Base-by-base conservation (phyloP, 164 flowering plant species). In the Magnolia sinica region DNA sequence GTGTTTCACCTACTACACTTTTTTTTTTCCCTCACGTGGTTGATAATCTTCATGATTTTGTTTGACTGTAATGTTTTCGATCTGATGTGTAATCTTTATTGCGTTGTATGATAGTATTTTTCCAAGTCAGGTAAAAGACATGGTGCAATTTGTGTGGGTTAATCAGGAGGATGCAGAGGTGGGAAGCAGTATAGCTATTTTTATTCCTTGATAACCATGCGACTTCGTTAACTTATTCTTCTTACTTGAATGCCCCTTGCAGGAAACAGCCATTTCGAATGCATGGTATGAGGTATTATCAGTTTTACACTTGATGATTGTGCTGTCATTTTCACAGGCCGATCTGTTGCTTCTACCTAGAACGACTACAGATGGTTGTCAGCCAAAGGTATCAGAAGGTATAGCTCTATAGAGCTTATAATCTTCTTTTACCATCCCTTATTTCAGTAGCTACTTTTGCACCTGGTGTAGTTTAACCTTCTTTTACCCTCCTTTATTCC, bases 121-220 rank as follows among this genome's bases (percentile, higher is more conserved):
- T 20, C 20, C 1, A 24, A 92, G 85, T 81, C 90, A 83, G 27
- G 85, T 96, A 76, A 95, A 94, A 79, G 83, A 91, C 75, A 88
- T 87, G 76, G 90, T 96, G 65, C 90, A 88, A 71, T 94, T 90
- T 90, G 86, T 84, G 71, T 96, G 99, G 99, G 80, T 91, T 64
- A 96, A 96, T 84, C 98, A 96, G 84, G 98, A 92, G 84, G 98
- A 94, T 31, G 84, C 79, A 74, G 98, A 94, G 97, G 98, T 95
- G 74, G 67, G 79, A 64, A 68, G 61, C 18, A 11, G 22, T 16
- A 31, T 29, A 10, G 14, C 8, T 31, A 13, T 68, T 31, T 13
- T 31, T 8, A 14, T 68, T 68, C 71, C 18, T 8, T n/a, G 1
- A 68, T 18, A 29, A 29, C 51, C 19, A 31, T 14, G 20, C 14